These are phyloP conservation scores for Lichina pygmaea DNA, from an alignment of 495 filamentous ascomycete species.

Conservation along the genomic window DNA sequence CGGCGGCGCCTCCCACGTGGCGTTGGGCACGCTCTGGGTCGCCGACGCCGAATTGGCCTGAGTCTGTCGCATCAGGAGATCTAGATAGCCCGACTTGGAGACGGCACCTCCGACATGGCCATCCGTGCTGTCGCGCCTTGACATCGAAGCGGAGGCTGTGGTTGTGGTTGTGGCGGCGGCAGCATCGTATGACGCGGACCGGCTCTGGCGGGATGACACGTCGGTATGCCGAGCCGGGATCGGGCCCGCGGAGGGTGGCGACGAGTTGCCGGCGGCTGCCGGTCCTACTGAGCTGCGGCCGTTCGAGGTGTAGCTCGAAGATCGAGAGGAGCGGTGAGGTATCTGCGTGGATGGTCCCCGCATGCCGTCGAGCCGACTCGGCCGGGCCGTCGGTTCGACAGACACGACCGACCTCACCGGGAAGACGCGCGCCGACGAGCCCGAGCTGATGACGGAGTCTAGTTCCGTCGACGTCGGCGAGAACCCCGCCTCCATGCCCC, in stretches of 20 bases:
- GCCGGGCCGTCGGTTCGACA: slow-evolving; percentile 23
- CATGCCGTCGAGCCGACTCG: not conserved
- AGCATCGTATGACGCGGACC: not conserved
- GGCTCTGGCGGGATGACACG: not conserved
- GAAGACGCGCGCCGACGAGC: slow-evolving; percentile 28
- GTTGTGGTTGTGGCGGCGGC: not conserved
- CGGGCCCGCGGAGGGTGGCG: not conserved
- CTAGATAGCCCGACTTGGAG: not conserved
- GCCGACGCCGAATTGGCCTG: no score
- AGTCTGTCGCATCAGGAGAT: no score
- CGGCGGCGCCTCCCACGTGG: not conserved
- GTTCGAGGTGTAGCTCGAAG: not conserved
- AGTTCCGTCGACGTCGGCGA: not conserved
- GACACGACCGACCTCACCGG: slow-evolving; percentile 63
- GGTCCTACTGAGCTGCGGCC: no score
- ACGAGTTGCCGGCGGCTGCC: not conserved
- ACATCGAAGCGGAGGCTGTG: not conserved
- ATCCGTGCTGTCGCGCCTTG: not conserved
- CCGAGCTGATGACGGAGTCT: not conserved
- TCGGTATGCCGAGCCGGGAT: not conserved
- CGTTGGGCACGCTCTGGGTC: not conserved
- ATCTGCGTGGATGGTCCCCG: not conserved
- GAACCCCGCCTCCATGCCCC: no score
- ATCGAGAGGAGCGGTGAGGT: not conserved
- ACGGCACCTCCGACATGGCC: not conserved